Base-by-base conservation (phyloP, 73 alveolate genomes). In the Durusdinium trenchii region DNA sequence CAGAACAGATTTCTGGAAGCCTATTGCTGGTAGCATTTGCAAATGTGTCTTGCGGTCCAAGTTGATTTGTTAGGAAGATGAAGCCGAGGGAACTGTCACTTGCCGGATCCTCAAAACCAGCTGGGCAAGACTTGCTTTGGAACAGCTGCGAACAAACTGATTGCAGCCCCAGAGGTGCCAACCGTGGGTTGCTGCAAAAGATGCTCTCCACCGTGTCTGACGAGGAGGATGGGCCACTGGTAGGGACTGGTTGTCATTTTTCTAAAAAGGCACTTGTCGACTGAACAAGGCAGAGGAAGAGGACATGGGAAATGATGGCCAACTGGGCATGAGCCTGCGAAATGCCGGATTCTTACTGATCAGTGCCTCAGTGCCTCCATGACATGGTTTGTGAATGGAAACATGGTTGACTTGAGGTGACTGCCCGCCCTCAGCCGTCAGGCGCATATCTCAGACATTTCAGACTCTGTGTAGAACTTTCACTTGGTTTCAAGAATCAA, bases 121-220 rank as follows among this genome's bases (percentile, higher is more conserved):
- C 50, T 3, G 62, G 26, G 42, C 10, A 1, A 45, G 36, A 23
- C 62, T 20, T 3, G 26, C 62, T 57, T 32, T 9, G 7, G 28
- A 20, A 20, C 64, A 54, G 20, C 9, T 20, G 35, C 52, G 73
- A 36, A 76, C 35, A n/a, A 3, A 12, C 60, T 3, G n/a, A n/a
- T 4, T 12, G 46, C 9, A 0, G 60, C 23, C 43, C 60, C 82
- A 42, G 47, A 89, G 96, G 96, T 35, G 96, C 96, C 54, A 89
- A 89, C 96, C 96, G 96, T 9, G 96, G 86, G 43, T 46, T 89
- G 96, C 86, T 89, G 52, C 96, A 89, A 86, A 69, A 89, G 96
- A 89, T 89, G 96, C 86, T 89, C 38, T 89, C 96, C 42, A 71
- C 52, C 51, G 96, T 64, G 48, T 40, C 47, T 51, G 71, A 64